Base-by-base conservation (phyloP, 2,329 filamentous ascomycete species). In the Blastomyces silverae region DNA sequence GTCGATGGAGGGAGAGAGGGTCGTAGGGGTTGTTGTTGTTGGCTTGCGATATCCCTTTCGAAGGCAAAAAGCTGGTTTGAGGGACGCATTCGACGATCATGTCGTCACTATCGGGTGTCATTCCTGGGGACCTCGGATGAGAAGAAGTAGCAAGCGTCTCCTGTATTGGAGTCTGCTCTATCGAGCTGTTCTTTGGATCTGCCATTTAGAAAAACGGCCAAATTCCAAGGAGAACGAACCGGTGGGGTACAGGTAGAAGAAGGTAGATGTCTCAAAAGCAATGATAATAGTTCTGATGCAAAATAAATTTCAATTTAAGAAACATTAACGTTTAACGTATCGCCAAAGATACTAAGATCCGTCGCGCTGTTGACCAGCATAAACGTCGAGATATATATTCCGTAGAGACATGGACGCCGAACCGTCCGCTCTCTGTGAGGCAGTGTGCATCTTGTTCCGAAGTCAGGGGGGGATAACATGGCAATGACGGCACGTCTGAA, bases 1-100 rank as follows among this genome's bases (percentile, higher is more conserved):
- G 64, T 25, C 55, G 64, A 20, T 58, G 60, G 10, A 70, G 57
- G 4, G 62, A 44, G 20, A 67, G 58, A 28, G 69, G 68, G 46
- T 70, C 69, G n/a, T 72, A 62, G 65, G 52, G 44, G 46, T 50
- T 34, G 31, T 34, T 34, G 31, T 34, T 46, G 31, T 20, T 10
- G 20, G 13, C 20, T 34, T 57, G 28, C 10, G 17, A 57, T 39
- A 39, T 39, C 10, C 20, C 55, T 39, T 22, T 57, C 10, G 3
- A 34, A 7, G 55, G 55, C 20, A n/a, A 39, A 34, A 20, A 20
- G 17, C 3, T 39, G 13, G 15, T 39, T 57, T 57, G 25, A 39
- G 20, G 3, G 17, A 17, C 31, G 55, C 28, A 39, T 39, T 39
- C 13, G 50, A 58, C 13, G 22, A 64, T 64, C 20, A 34, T 34